Evolutionary conservation across 208 protist genomes (phyloP), one percentile per base, ranked within the genome.

Genomic region (Leishmania tropica): DNA sequence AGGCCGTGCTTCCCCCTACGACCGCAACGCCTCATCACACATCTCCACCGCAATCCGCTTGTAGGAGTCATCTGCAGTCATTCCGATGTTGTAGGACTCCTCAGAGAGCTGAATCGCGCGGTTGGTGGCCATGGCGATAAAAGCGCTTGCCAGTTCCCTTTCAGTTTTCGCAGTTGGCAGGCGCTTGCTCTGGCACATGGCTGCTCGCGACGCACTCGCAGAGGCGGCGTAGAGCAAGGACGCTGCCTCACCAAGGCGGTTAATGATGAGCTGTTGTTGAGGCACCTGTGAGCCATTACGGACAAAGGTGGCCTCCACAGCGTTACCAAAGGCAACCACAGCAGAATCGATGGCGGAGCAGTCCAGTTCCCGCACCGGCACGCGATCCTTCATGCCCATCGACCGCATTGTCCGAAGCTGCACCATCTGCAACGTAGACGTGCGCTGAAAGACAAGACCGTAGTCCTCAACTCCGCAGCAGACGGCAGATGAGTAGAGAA

Each of bases 381-480:
- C 78, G 64, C 80, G 91, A 74, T 96, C 93, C 75, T 86, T 84
- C 45, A 94, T 86, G 7, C 92, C 93, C 1, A 96, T 35, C 1
- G 86, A 81, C 31, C 95, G 93, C 74, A 89, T 79, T 35, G 85
- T 86, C 19, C 95, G 91, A 70, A 88, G 82, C 81, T 96, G 93
- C 73, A 96, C 87, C 78, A 96, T 94, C 79, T 97, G 92, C 75
- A 97, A 76, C 40, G 93, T 96, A 45, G 95, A 96, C 60, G 92
- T 90, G 17, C 90, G 89, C 77, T 97, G 95, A 79, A 97, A 97
- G 19, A 91, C 86, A 37, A 96, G 77, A 19, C 90, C 95, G 76
- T 91, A 97, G 72, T 96, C 95, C 76, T 97, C 95, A 45, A 95
- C 83, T 47, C 93, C 95, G 75, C 93, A 96, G 89, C 92, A 96